A percentile compares a stretch with the other conserved stretches of the same genome.
Conservation (phyloP, 1,139 yeast genomes). For the Scheffersomyces quercinus region DNA sequence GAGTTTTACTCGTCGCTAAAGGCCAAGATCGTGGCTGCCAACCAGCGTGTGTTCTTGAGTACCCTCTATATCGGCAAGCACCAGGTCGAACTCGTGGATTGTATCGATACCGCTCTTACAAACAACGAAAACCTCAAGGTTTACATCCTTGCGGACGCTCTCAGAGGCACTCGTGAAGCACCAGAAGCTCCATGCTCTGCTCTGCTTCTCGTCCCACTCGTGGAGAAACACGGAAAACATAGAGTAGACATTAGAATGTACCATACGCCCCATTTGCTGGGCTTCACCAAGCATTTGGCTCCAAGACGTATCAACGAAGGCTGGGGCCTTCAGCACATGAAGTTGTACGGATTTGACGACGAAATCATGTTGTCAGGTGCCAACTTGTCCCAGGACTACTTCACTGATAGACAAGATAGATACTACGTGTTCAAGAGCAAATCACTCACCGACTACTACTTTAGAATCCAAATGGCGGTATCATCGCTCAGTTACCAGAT, state of each 20-base stretch:
- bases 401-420: constrained; percentile 94
- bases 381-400: constrained; percentile 84
- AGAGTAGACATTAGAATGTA: constrained; percentile 82
- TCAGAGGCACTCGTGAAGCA: constrained; percentile 91
- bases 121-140: constrained; percentile 64
- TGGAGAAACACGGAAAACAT: constrained; percentile 61
- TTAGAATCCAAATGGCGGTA: constrained; percentile 64
- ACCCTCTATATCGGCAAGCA: constrained; percentile 84
- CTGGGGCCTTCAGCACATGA: constrained; percentile 95
- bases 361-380: constrained; percentile 91
- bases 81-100: constrained; percentile 71
- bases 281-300: constrained; percentile 60
- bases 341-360: constrained; percentile 90
- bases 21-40: constrained; percentile 52
- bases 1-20: constrained; percentile 69
- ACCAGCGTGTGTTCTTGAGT: constrained; percentile 71
- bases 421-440: constrained; percentile 70
- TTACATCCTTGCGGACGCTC: constrained; percentile 77
- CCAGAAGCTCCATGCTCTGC: constrained; percentile 76
- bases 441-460: constrained; percentile 70
- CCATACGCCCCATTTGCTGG: constrained; percentile 84
- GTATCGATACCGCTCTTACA: constrained; percentile 58
- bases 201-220: constrained; percentile 65
- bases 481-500: constrained; percentile 70
- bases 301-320: constrained; percentile 92